Evolutionary conservation across 345 rosid genomes (phyloP).

Genomic region (Boechera stricta): DNA sequence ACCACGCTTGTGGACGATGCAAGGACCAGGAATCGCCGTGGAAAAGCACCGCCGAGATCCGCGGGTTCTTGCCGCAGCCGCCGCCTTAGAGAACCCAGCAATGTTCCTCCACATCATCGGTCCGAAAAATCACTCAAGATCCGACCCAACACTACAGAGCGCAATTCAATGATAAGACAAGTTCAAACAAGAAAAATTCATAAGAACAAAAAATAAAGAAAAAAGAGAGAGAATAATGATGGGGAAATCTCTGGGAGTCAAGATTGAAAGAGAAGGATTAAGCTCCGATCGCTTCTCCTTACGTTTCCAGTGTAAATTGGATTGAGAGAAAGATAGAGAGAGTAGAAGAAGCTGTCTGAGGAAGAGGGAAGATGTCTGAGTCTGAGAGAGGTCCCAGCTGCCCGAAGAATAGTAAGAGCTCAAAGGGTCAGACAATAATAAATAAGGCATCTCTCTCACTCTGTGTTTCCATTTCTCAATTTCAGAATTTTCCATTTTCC

Average conservation of each 20-base stretch:
- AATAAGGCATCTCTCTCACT: slow-evolving; percentile 13
- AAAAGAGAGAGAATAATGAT: background rate
- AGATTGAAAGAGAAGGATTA: background rate
- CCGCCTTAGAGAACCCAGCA: slow-evolving; percentile 45
- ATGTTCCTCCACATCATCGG: slow-evolving; percentile 72
- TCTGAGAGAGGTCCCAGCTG: background rate
- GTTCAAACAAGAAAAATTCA: background rate
- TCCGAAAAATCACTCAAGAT: slow-evolving; percentile 46
- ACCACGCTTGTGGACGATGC: slow-evolving; percentile 95
- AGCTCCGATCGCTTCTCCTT: slow-evolving; percentile 20
- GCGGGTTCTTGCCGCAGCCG: slow-evolving; percentile 49
- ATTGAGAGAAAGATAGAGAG: slow-evolving; percentile 2
- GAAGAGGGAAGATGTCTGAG: slow-evolving; percentile 36
- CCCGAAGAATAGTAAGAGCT: slow-evolving; percentile 27
- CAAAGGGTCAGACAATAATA: slow-evolving; percentile 26
- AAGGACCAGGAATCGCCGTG: slow-evolving; percentile 87
- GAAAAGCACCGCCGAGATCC: slow-evolving; percentile 72
- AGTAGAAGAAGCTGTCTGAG: slow-evolving; percentile 33
- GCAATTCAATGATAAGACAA: slow-evolving; percentile 26
- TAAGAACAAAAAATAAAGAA: no score
- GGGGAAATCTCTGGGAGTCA: background rate
- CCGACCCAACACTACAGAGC: slow-evolving; percentile 30
- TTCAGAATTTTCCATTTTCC: background rate
- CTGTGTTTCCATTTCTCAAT: background rate
- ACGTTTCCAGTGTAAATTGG: slow-evolving; percentile 19